A percentile compares a stretch with the other conserved stretches of the same genome.
phyloP scores from a whole-genome alignment of 805 yeast species.

The Nakazawaea laoshanensis region DNA sequence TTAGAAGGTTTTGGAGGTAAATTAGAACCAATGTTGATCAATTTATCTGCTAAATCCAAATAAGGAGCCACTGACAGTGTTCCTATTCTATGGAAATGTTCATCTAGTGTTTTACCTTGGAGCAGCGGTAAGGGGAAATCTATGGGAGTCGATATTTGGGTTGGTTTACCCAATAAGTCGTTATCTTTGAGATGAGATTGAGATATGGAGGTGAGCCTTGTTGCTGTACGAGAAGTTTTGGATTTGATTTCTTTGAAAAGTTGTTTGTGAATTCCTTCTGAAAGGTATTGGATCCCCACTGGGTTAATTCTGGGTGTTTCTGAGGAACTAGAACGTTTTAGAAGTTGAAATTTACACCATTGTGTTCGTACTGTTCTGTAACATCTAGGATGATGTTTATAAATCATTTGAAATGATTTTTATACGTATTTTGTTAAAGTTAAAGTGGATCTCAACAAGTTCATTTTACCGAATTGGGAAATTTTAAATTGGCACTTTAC shows the following conservation, averaged over 20 bases:
- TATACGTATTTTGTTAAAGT: too few relatives aligned
- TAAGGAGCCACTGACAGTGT: slow-evolving; percentile 51
- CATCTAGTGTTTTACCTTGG: slow-evolving; percentile 70
- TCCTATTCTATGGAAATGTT: slow-evolving; percentile 77
- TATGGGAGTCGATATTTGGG: slow-evolving; percentile 54
- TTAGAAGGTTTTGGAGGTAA: slow-evolving; percentile 32
- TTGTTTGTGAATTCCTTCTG: slow-evolving; percentile 48
- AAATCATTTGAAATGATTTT: too few relatives aligned
- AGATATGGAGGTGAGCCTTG: slow-evolving; percentile 41
- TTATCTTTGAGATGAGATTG: slow-evolving; percentile 50
- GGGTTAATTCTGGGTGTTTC: slow-evolving; percentile 55
- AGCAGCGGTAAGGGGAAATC: slow-evolving; percentile 55
- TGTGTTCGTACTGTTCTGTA: too few relatives aligned
- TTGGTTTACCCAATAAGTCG: slow-evolving; percentile 67
- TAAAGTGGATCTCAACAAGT: too few relatives aligned
- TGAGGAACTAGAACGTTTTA: not conserved
- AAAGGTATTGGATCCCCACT: slow-evolving; percentile 74
- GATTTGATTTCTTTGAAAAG: slow-evolving; percentile 38
- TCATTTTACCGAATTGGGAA: too few relatives aligned
- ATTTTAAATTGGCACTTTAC: too few relatives aligned
- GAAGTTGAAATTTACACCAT: too few relatives aligned
- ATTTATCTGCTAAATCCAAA: slow-evolving; percentile 35
- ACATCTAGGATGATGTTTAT: too few relatives aligned
- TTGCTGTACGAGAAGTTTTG: too few relatives aligned
- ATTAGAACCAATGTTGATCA: slow-evolving; percentile 27